Evolutionary conservation across 495 filamentous ascomycete species (phyloP), one percentile per base, ranked within the genome.

Genomic region (Penicillium paxilli): DNA sequence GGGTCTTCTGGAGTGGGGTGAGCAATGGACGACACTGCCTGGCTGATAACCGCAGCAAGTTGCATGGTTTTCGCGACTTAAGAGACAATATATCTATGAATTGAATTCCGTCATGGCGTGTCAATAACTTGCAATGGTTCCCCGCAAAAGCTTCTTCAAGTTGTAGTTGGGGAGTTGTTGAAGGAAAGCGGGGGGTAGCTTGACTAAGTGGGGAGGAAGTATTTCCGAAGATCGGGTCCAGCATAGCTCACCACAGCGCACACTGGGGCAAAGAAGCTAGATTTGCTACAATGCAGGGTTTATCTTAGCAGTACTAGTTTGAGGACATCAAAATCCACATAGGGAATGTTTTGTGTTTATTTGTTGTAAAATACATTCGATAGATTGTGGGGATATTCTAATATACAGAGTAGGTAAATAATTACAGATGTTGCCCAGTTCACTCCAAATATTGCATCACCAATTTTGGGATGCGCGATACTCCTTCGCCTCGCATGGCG

Each of bases 401-500:
- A 2, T 38, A 16, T 38, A 38, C 35, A 38, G 16, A 5, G 17
- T 38, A 16, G 8, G 16, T 38, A n/a, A 28, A 42, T 14, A 23
- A 10, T 22, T 23, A 23, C 20, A 24, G 10, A 23, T 22, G 21
- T 32, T 20, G 0, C 20, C 17, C 40, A 42, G 8, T 48, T 64
- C 38, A 62, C 17, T 90, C 85, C 50, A 98, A 65, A 50, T 96
- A 73, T 19, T 82, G 82, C 60, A 95, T 83, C 21, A 88, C 88
- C 74, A 91, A 81, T 53, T 87, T 86, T 10, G 90, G 80, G 44
- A 96, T 89, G 35, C 82, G 79, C 51, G 88, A 81, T 10, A 95
- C 84, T 7, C 93, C 93, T 65, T 98, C 84, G 17, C 86, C 89
- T 40, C 82, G 80, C 56, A 96, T 90, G 47, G 95, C 94, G 66